Percentiles rank a stretch among this genome's conserved stretches.
These are phyloP conservation scores for Candida krabiensis DNA, from an alignment of 805 yeast genomes.

Conservation along the genomic window DNA sequence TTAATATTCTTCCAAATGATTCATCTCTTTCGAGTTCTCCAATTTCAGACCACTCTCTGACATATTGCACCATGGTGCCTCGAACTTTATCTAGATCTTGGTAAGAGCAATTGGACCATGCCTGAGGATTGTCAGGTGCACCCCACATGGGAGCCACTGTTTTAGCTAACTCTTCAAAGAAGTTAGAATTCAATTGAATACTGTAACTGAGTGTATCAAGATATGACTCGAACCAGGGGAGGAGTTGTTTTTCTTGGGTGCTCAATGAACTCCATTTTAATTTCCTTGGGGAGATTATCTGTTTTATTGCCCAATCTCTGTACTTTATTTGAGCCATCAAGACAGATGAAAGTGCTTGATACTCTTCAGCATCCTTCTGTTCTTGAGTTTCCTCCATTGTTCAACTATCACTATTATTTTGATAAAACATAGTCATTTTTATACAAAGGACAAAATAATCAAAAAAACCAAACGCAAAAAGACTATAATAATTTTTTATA, in stretches of 20 bases:
- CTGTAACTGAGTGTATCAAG: slow-evolving; percentile 40
- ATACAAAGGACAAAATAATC: too few species aligned
- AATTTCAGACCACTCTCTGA: slow-evolving; percentile 63
- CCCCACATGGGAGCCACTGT: slow-evolving; percentile 53
- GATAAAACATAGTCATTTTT: too few species aligned
- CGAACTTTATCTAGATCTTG: slow-evolving; percentile 58
- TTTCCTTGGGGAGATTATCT: slow-evolving; percentile 33
- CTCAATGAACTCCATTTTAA: slow-evolving; percentile 38
- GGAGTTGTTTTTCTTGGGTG: slow-evolving; percentile 38
- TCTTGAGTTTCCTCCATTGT: background rate
- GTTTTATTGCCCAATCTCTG: slow-evolving; percentile 34
- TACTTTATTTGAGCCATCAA: slow-evolving; percentile 33
- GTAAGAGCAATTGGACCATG: slow-evolving; percentile 43
- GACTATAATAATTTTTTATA: too few species aligned
- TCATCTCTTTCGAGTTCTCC: slow-evolving; percentile 45
- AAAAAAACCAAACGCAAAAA: too few species aligned
- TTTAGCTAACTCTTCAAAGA: slow-evolving; percentile 43
- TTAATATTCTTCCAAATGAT: slow-evolving; percentile 40
- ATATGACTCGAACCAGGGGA: slow-evolving; percentile 53
- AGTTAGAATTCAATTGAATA: slow-evolving; percentile 44
- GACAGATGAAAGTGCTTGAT: slow-evolving; percentile 31
- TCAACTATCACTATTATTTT: too few species aligned
- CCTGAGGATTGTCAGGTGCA: slow-evolving; percentile 32
- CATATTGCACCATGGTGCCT: slow-evolving; percentile 54
- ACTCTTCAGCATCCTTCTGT: slow-evolving; percentile 27